A percentile compares a stretch with the other conserved stretches of the same genome.
These are phyloP conservation scores for Colletotrichum sp. DNA, from an alignment of 2,329 filamentous ascomycete species.

Conservation along the genomic window DNA sequence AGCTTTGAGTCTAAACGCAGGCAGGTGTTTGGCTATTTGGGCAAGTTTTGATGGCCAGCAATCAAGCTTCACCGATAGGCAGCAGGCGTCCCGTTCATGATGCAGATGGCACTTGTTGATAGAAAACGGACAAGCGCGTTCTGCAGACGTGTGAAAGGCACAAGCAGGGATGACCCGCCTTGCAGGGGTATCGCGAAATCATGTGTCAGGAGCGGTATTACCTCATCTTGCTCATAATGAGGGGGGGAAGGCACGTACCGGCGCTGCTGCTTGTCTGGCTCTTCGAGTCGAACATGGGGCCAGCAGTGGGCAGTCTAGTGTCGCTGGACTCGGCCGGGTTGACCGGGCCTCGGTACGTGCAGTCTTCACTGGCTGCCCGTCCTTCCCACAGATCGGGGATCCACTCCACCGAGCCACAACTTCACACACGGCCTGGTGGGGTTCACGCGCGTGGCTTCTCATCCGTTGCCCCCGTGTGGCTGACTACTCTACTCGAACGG, in stretches of 20 bases:
- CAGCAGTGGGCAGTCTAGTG: background rate
- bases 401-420: conserved; percentile 17
- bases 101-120: background rate
- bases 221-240: background rate
- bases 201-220: conserved; percentile 10
- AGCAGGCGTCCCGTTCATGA: background rate
- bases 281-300: background rate
- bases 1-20: background rate
- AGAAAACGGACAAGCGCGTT: conserved; percentile 15
- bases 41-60: background rate
- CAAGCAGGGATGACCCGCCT: conserved; percentile 16
- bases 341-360: conserved; percentile 12
- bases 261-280: background rate
- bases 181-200: conserved; percentile 13
- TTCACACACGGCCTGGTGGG: background rate
- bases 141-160: background rate
- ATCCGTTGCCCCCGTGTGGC: background rate
- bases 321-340: conserved; percentile 14
- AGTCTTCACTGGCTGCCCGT: background rate
- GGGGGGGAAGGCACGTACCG: background rate
- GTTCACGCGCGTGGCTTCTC: background rate
- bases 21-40: background rate
- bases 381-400: background rate
- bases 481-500: background rate
- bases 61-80: background rate